phyloP scores from a whole-genome alignment of 768 basidiomycete species.

The Ramaria rubella region DNA sequence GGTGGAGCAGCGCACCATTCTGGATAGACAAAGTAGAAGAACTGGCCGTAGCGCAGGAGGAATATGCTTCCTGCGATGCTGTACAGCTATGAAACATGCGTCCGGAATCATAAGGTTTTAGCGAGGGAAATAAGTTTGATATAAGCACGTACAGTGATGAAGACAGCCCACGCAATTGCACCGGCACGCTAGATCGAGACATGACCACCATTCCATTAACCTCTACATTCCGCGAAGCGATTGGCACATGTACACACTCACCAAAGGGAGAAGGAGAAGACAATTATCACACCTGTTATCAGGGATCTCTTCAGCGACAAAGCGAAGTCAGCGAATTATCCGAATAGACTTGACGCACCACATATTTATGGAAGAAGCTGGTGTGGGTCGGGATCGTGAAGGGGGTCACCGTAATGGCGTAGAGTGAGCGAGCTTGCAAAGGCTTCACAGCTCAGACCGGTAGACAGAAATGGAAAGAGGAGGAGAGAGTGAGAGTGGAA shows the following conservation, averaged over 20 bases:
- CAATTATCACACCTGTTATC: constrained; percentile 69
- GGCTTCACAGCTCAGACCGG: background rate
- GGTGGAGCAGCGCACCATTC: constrained; percentile 44
- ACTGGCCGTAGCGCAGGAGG: constrained; percentile 55
- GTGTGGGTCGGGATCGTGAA: background rate
- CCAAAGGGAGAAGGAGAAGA: constrained; percentile 65
- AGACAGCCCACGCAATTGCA: constrained; percentile 62
- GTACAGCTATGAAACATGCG: constrained; percentile 42
- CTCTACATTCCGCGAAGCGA: constrained; percentile 24
- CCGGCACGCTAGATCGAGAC: constrained; percentile 54
- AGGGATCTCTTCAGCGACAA: background rate
- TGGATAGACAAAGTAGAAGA: constrained; percentile 54
- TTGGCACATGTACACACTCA: constrained; percentile 29
- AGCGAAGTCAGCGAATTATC: too few relatives aligned
- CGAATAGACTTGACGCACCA: background rate
- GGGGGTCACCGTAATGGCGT: background rate
- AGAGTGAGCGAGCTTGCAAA: background rate
- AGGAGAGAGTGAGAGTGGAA: too few relatives aligned
- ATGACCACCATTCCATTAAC: too few relatives aligned
- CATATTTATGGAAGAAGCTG: background rate
- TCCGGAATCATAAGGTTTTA: background rate
- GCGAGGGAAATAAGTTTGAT: background rate
- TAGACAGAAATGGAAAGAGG: background rate
- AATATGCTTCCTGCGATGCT: constrained; percentile 61
- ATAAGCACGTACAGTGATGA: constrained; percentile 46